These are phyloP conservation scores for Curvularia spicifera DNA, from an alignment of 2,329 filamentous ascomycete species.

Conservation along the genomic window DNA sequence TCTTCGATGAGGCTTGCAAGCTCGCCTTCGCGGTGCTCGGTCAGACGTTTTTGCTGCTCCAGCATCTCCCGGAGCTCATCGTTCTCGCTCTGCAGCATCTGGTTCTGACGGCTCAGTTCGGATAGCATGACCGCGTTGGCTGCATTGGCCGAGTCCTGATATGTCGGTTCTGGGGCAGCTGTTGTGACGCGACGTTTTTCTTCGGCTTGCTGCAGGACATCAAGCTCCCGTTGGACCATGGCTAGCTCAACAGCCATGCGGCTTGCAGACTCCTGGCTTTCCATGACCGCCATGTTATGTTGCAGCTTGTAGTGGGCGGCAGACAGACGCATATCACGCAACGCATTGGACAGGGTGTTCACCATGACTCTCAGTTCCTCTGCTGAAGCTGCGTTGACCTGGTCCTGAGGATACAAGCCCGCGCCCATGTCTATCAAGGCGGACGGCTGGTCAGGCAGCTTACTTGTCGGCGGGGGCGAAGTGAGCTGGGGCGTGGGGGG, in stretches of 20 bases:
- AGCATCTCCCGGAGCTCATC: slow-evolving; percentile 68
- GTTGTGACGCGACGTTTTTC: slow-evolving; percentile 67
- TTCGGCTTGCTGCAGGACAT: slow-evolving; percentile 78
- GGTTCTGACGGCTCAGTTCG: slow-evolving; percentile 61
- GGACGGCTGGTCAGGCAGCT: slow-evolving; percentile 35
- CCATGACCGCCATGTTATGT: slow-evolving; percentile 81
- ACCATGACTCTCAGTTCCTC: slow-evolving; percentile 62
- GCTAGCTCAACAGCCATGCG: slow-evolving; percentile 89
- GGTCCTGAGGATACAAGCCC: slow-evolving; percentile 57
- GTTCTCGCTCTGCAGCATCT: slow-evolving; percentile 71
- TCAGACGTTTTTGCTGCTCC: slow-evolving; percentile 76
- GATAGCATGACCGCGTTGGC: slow-evolving; percentile 63
- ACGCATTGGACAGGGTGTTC: slow-evolving; percentile 57
- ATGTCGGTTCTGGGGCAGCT: slow-evolving; percentile 60
- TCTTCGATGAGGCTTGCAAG: slow-evolving; percentile 74
- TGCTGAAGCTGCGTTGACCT: slow-evolving; percentile 60
- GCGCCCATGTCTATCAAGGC: slow-evolving; percentile 41
- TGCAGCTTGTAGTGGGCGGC: slow-evolving; percentile 91
- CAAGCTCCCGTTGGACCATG: slow-evolving; percentile 86
- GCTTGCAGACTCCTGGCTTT: slow-evolving; percentile 83
- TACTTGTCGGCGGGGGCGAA: slow-evolving; percentile 56
- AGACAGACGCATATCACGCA: slow-evolving; percentile 77
- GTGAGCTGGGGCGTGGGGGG: slow-evolving; percentile 58
- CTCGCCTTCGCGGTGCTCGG: slow-evolving; percentile 79
- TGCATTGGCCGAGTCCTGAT: slow-evolving; percentile 58